Evolutionary conservation across 768 basidiomycete species (phyloP).

Genomic region (Inosperma sp.): DNA sequence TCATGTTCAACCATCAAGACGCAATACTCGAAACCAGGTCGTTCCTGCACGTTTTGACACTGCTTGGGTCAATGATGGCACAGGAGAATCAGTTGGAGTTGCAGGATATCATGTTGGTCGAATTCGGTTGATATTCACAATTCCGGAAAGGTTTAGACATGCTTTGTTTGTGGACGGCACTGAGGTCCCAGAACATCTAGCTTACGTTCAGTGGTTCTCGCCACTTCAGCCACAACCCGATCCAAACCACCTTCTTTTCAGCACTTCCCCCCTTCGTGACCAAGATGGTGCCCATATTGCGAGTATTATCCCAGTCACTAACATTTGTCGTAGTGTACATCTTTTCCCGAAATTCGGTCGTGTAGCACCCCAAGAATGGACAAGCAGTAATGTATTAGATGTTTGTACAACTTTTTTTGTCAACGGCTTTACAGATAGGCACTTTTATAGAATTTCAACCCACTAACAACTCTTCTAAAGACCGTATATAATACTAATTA

Average conservation of each 20-base stretch:
- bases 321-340: constrained; percentile 27
- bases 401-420: constrained; percentile 26
- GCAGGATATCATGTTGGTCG: constrained; percentile 10
- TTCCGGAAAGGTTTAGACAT: constrained; percentile 5
- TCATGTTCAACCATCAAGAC: constrained; percentile 20
- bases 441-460: constrained; percentile 24
- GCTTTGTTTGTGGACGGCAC: not conserved
- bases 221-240: constrained; percentile 14
- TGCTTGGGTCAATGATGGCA: constrained; percentile 12
- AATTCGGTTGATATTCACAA: constrained; percentile 13
- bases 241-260: constrained; percentile 22
- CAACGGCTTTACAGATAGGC: constrained; percentile 27
- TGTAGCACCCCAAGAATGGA: constrained; percentile 28
- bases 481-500: too few relatives aligned
- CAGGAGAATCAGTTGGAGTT: not conserved
- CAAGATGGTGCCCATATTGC: constrained; percentile 11
- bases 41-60: constrained; percentile 34
- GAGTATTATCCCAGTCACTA: constrained; percentile 21
- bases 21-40: constrained; percentile 6
- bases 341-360: constrained; percentile 31
- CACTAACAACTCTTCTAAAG: too few relatives aligned
- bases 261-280: constrained; percentile 12
- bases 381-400: constrained; percentile 30
- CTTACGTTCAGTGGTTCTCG: constrained; percentile 23
- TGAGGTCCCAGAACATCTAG: constrained; percentile 12